Percentiles rank a stretch among this genome's conserved stretches.
phyloP scores from a whole-genome alignment of 192 early-diverging fungal species.

The Cetraspora pellucida region DNA sequence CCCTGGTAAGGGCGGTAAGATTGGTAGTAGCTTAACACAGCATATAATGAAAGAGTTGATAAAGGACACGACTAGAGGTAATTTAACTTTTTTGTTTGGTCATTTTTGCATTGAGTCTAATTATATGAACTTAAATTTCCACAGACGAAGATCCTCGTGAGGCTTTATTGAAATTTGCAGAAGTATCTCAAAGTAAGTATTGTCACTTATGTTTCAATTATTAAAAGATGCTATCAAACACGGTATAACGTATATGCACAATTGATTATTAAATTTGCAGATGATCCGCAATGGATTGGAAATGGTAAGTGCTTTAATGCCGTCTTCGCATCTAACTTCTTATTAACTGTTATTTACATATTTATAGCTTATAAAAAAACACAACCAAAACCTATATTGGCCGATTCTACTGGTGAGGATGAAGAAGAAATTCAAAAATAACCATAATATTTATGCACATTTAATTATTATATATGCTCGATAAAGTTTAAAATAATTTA shows the following conservation, averaged over 20 bases:
- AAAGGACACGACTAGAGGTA: slow-evolving; percentile 67
- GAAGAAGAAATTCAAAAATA: slow-evolving; percentile 50
- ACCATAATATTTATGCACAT: too few relatives aligned
- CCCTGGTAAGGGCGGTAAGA: slow-evolving; percentile 82
- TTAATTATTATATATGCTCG: too few relatives aligned
- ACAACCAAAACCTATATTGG: slow-evolving; percentile 73
- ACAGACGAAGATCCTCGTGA: slow-evolving; percentile 92
- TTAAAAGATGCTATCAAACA: background rate
- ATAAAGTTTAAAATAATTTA: too few relatives aligned
- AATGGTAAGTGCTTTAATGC: slow-evolving; percentile 38
- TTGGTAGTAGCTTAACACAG: slow-evolving; percentile 83
- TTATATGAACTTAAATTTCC: slow-evolving; percentile 27
- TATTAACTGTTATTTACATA: background rate
- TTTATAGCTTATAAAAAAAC: slow-evolving; percentile 75
- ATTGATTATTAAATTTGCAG: slow-evolving; percentile 6
- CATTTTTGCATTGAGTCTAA: slow-evolving; percentile 37
- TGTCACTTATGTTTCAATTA: background rate
- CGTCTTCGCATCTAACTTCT: background rate
- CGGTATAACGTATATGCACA: background rate
- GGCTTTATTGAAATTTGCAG: slow-evolving; percentile 86
- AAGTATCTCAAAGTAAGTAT: slow-evolving; percentile 60
- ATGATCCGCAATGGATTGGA: slow-evolving; percentile 83
- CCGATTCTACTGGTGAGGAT: slow-evolving; percentile 63
- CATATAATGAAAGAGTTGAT: slow-evolving; percentile 81
- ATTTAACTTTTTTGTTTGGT: background rate